Base-by-base conservation (phyloP, 805 yeast species). In the Barnettozyma sucrosica region DNA sequence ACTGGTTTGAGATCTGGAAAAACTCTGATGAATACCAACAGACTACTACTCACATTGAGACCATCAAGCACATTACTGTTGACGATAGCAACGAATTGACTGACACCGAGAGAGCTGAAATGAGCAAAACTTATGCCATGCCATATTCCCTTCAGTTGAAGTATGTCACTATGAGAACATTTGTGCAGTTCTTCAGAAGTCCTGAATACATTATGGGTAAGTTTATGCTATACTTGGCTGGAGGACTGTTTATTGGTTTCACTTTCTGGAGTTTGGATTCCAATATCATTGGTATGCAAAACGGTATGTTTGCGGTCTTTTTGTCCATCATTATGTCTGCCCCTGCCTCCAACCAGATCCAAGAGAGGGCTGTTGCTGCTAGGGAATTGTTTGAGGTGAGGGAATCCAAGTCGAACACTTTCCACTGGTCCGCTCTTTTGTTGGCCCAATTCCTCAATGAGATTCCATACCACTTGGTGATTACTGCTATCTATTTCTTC, bases 181-280 rank as follows among this genome's bases (percentile, higher is more conserved):
- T 57, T 41, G 59, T 62, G 10, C 75, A 70, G 53, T 70, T 72
- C 53, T 81, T 78, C 77, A 74, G 93, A 64, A 74, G 81, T 52
- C 84, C 82, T 6, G 60, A 68, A 24, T 84, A 85, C 61, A 72
- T 85, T 53, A 69, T 73, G 63, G 71, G 92, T 33, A 86, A 85
- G 66, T 55, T 79, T 21, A 66, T 70, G 52, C 66, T 81, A 55
- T 69, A 72, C 51, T 66, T 75, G 38, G 66, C 77, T 21, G 73
- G 81, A 41, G 80, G 89, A 43, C 57, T 86, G 13, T 81, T 85
- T 58, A 76, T 82, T 54, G 95, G 96, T 34, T 87, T 88, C 62
- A 72, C 84, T 1, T 87, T 82, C 68, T 83, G 78, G 74, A 72
- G 81, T 51, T 75, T 82, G 36, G 75, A 72, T 47, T 66, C 69